Evolutionary conservation across 495 filamentous ascomycete genomes (phyloP).

Genomic region (Penicillium cataractarum): DNA sequence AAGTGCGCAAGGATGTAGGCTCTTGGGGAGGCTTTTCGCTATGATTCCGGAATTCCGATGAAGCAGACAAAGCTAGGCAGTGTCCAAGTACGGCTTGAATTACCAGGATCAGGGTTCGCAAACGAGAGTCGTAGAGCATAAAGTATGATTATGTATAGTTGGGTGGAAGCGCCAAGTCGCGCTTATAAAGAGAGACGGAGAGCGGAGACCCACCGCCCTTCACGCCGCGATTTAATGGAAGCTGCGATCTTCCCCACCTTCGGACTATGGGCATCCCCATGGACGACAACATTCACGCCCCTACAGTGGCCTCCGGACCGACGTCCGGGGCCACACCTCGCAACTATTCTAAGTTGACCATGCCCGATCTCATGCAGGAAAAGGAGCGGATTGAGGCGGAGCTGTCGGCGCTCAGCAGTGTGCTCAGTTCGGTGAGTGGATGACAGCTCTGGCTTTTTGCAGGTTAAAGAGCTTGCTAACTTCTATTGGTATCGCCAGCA

Average conservation of each 20-base stretch:
- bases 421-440: constrained; percentile 79
- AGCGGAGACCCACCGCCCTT: constrained; percentile 25
- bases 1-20: background rate
- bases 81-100: background rate
- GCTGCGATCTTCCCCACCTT: constrained; percentile 23
- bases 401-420: constrained; percentile 77
- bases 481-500: constrained; percentile 59
- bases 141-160: background rate
- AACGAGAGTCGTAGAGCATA: background rate
- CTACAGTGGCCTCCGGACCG: constrained; percentile 74
- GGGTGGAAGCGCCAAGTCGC: constrained; percentile 20
- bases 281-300: constrained; percentile 72
- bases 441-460: constrained; percentile 2
- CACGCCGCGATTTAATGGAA: constrained; percentile 12
- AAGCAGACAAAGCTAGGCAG: background rate
- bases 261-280: constrained; percentile 54
- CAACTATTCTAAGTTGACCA: constrained; percentile 63
- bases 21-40: background rate
- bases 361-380: constrained; percentile 64
- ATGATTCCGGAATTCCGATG: background rate
- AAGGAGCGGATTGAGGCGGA: constrained; percentile 86
- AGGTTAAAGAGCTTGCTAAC: constrained; percentile 6
- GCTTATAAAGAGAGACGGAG: constrained; percentile 14
- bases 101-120: background rate
- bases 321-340: constrained; percentile 58